These are phyloP conservation scores for Dillenia turbinata DNA, from an alignment of 164 flowering plant genomes.

Conservation along the genomic window DNA sequence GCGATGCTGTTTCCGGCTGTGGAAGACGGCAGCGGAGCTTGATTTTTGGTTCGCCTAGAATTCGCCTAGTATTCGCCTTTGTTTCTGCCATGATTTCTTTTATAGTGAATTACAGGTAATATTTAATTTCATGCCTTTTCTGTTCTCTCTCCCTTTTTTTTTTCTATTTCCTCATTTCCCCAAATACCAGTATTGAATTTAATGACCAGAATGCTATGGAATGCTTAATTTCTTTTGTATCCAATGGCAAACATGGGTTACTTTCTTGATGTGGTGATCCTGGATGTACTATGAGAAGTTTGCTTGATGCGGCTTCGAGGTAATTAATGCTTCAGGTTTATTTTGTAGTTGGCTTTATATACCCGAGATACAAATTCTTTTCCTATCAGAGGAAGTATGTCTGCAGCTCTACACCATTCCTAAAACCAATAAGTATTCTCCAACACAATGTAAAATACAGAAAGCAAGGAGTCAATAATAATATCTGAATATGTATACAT, in stretches of 20 bases:
- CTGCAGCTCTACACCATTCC: not conserved
- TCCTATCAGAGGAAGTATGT: not conserved
- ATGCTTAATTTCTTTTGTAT: constrained; percentile 78
- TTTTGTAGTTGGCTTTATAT: constrained; percentile 1
- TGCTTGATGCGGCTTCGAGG: constrained; percentile 95
- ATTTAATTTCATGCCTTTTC: not conserved
- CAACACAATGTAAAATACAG: too few species aligned
- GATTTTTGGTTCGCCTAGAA: too few species aligned
- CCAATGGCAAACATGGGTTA: constrained; percentile 66
- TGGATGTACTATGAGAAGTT: constrained; percentile 71
- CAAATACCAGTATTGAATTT: not conserved
- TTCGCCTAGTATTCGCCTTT: too few species aligned
- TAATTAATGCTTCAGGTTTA: constrained; percentile 13
- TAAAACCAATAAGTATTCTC: not conserved
- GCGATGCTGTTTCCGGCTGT: too few species aligned
- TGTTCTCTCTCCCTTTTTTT: not conserved
- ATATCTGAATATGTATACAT: too few species aligned
- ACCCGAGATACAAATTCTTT: not conserved
- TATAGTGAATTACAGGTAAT: constrained; percentile 89
- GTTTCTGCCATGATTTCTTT: too few species aligned
- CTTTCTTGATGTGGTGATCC: constrained; percentile 83
- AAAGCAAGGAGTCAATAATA: too few species aligned
- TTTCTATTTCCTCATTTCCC: not conserved
- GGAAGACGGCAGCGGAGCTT: too few species aligned
- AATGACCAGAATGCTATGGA: constrained; percentile 87